phyloP scores from a whole-genome alignment of 805 yeast genomes.

The Helenozyma baotianmanensis region DNA sequence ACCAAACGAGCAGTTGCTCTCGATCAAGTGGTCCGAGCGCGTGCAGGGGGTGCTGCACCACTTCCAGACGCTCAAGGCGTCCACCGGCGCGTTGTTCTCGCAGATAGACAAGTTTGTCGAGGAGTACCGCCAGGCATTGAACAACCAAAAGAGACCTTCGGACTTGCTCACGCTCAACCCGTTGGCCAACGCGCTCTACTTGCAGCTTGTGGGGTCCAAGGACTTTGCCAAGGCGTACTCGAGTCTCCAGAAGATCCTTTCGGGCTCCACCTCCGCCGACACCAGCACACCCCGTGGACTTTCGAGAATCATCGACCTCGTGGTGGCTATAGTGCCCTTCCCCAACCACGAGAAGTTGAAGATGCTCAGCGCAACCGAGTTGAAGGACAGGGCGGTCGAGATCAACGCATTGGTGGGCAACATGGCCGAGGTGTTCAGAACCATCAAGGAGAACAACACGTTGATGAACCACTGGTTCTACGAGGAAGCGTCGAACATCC shows the following conservation, averaged over 20 bases:
- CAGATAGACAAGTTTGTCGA: conserved; percentile 37
- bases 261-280: conserved; percentile 1
- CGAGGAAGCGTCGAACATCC: conserved; percentile 46
- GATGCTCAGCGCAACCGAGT: conserved; percentile 30
- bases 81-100: conserved; percentile 22
- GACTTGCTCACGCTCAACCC: conserved; percentile 53
- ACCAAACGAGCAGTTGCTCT: conserved; percentile 24
- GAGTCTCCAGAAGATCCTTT: conserved; percentile 30
- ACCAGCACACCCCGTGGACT: conserved; percentile 11
- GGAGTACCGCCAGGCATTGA: conserved; percentile 33
- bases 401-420: conserved; percentile 29
- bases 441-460: conserved; percentile 26
- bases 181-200: conserved; percentile 51
- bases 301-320: conserved; percentile 39
- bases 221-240: conserved; percentile 44
- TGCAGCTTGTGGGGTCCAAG: conserved; percentile 48
- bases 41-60: conserved; percentile 13
- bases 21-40: conserved; percentile 21
- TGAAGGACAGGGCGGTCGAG: conserved; percentile 28
- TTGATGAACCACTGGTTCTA: conserved; percentile 44
- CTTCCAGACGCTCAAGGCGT: conserved; percentile 17
- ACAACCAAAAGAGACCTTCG: conserved; percentile 8
- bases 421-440: conserved; percentile 35
- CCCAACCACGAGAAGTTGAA: conserved; percentile 39
- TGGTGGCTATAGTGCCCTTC: conserved; percentile 49